phyloP scores from a whole-genome alignment of 202 grass and related monocot species.

The Zoysia matrella region DNA sequence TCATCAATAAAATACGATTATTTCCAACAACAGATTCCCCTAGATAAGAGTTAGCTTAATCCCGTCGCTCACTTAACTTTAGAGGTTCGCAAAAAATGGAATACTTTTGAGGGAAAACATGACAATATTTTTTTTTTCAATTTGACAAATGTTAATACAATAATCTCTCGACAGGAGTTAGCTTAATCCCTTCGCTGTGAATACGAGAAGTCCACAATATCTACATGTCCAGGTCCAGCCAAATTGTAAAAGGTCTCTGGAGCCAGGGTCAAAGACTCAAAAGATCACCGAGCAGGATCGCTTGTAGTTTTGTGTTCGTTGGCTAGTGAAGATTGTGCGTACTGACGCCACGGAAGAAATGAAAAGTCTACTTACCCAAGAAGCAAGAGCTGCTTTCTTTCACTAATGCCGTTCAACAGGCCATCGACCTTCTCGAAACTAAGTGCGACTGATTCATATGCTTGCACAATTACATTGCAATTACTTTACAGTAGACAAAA shows the following conservation, averaged over 20 bases:
- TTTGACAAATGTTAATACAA: no score
- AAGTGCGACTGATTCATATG: background rate
- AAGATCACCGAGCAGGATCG: background rate
- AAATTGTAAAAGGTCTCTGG: background rate
- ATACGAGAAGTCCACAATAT: background rate
- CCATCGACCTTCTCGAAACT: background rate
- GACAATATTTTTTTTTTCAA: no score
- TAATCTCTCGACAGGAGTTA: no score
- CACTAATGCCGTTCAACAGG: background rate
- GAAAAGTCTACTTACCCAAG: background rate
- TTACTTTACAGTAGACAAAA: background rate
- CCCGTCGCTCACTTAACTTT: no score
- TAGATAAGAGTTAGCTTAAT: no score
- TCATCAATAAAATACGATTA: no score
- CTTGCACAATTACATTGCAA: background rate
- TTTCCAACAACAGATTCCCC: no score
- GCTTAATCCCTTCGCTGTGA: background rate
- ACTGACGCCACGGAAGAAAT: background rate
- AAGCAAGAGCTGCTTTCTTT: slow-evolving; percentile 8
- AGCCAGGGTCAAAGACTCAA: background rate
- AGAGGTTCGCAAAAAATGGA: no score
- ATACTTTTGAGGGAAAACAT: no score
- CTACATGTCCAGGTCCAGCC: background rate
- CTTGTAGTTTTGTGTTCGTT: background rate
- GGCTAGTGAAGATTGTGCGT: background rate